Evolutionary conservation across 2,329 filamentous ascomycete genomes (phyloP).

Genomic region (Colletotrichum noveboracense): DNA sequence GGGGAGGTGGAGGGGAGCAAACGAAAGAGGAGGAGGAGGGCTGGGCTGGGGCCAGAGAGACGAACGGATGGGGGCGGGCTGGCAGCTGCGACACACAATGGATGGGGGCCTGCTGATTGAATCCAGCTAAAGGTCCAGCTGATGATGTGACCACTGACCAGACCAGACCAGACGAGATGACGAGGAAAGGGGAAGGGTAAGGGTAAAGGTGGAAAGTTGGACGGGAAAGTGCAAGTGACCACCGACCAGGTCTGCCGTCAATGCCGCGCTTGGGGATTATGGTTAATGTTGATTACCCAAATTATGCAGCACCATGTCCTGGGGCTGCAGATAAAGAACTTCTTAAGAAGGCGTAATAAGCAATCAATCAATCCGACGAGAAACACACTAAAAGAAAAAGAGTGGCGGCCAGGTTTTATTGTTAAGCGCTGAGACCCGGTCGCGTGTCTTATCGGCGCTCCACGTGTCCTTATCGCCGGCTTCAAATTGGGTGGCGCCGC

Average conservation of each 20-base stretch:
- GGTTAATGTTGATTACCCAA: neutral
- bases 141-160: neutral
- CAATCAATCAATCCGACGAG: neutral
- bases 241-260: neutral
- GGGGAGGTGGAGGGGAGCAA: neutral
- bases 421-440: neutral
- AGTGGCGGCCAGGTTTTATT: neutral
- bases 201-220: neutral
- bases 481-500: neutral
- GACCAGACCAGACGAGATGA: neutral
- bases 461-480: constrained; percentile 19
- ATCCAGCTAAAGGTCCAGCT: neutral
- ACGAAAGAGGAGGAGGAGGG: neutral
- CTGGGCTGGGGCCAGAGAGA: neutral
- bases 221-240: neutral
- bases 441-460: constrained; percentile 8
- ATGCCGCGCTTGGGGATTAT: neutral
- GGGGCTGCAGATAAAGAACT: neutral
- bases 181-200: neutral
- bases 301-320: neutral
- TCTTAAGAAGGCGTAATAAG: neutral
- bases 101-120: neutral
- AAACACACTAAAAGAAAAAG: neutral
- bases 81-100: neutral
- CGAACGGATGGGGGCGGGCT: neutral